phyloP scores from a whole-genome alignment of 164 flowering plant species.

The Platanus orientalis region DNA sequence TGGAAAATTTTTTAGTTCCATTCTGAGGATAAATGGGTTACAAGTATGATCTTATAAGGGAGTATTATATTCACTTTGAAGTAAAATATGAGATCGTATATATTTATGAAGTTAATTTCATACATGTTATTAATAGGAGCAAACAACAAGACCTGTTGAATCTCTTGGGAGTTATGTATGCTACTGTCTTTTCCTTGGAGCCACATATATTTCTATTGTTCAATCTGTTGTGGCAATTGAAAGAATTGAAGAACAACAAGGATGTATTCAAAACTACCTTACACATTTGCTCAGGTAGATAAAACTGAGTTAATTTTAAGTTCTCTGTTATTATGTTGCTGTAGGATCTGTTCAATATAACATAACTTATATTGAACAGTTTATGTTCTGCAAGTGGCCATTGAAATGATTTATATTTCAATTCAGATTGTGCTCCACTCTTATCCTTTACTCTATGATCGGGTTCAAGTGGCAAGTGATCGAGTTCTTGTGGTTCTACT shows the following conservation, averaged over 20 bases:
- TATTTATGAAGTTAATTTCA: neutral
- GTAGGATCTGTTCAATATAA: neutral
- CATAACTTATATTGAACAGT: neutral
- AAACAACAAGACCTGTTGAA: constrained; percentile 57
- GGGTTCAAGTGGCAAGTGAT: constrained; percentile 38
- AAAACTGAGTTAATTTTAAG: neutral
- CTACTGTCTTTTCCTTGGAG: constrained; percentile 70
- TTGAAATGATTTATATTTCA: constrained; percentile 43
- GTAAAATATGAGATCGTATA: neutral
- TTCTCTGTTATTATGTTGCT: neutral
- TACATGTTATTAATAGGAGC: constrained; percentile 26
- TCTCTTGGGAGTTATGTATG: constrained; percentile 65
- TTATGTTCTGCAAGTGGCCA: constrained; percentile 38
- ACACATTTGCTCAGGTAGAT: constrained; percentile 72
- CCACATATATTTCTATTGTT: constrained; percentile 45
- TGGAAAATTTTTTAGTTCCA: too few relatives aligned
- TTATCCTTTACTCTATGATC: constrained; percentile 53
- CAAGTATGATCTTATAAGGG: too few relatives aligned
- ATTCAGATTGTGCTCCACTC: constrained; percentile 42
- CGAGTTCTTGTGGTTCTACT: constrained; percentile 48
- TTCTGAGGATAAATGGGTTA: too few relatives aligned
- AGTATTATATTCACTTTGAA: too few relatives aligned
- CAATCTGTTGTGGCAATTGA: constrained; percentile 50
- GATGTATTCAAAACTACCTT: constrained; percentile 72
- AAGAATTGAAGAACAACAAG: constrained; percentile 78